A percentile compares a stretch with the other conserved stretches of the same genome.
Evolutionary conservation across 2,329 filamentous ascomycete genomes (phyloP).

Genomic region (Chrysosporium queenslandicum): DNA sequence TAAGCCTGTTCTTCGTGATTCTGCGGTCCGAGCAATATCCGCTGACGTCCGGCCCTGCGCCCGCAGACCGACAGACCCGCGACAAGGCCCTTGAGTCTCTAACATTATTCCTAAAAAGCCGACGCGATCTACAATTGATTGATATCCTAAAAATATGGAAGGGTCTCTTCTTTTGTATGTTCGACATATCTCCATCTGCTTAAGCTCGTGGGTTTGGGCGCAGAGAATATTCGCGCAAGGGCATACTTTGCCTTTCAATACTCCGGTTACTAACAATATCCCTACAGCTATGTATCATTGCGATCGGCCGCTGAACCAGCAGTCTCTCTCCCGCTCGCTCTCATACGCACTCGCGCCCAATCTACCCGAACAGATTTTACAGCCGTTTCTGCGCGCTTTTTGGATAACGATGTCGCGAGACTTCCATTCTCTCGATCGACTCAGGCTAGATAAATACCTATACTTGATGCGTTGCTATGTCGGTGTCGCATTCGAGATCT

Average conservation of each 20-base stretch:
- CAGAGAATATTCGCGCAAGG: not conserved
- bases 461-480: constrained; percentile 71
- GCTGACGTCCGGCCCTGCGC: constrained; percentile 11
- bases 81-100: constrained; percentile 69
- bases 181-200: not conserved
- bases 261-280: not conserved
- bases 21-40: constrained; percentile 1
- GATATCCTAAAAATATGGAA: constrained; percentile 89
- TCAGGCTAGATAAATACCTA: constrained; percentile 87
- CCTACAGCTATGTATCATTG: constrained; percentile 73
- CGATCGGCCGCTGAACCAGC: constrained; percentile 78
- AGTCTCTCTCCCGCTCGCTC: constrained; percentile 68
- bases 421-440: constrained; percentile 61
- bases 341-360: constrained; percentile 54
- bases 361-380: constrained; percentile 42
- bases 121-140: constrained; percentile 51
- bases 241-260: not conserved
- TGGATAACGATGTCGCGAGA: constrained; percentile 61
- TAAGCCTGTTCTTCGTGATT: constrained; percentile 34
- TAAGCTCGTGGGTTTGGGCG: not conserved
- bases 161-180: constrained; percentile 71
- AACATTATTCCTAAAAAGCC: constrained; percentile 61
- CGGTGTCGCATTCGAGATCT: constrained; percentile 52
- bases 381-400: constrained; percentile 51
- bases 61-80: constrained; percentile 63